phyloP scores from a whole-genome alignment of 805 yeast genomes.

The Saccharomycopsis selenospora region DNA sequence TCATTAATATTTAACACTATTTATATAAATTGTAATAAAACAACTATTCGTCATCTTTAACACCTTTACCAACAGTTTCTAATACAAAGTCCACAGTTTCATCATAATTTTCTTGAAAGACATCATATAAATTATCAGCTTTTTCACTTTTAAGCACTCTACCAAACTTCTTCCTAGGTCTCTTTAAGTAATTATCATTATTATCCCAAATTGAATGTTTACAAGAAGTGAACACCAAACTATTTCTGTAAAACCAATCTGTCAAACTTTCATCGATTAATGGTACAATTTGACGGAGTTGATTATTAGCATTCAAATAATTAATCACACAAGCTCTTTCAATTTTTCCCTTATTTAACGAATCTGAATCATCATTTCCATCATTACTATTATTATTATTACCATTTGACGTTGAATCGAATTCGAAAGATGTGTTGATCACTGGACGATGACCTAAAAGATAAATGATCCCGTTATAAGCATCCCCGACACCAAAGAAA shows the following conservation, averaged over 20 bases:
- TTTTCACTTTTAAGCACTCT: constrained; percentile 66
- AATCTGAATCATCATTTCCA: no score
- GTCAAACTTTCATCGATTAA: constrained; percentile 81
- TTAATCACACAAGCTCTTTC: constrained; percentile 18
- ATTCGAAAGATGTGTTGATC: constrained; percentile 15
- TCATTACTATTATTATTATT: no score
- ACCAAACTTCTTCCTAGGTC: constrained; percentile 88
- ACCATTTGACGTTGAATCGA: constrained; percentile 1
- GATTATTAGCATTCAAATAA: constrained; percentile 16
- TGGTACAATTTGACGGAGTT: constrained; percentile 69
- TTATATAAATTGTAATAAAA: no score
- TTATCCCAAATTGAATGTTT: constrained; percentile 79
- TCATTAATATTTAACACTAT: no score
- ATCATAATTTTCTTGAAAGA: constrained; percentile 73
- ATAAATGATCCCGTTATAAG: constrained; percentile 81
- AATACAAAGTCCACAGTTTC: constrained; percentile 80
- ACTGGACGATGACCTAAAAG: constrained; percentile 67
- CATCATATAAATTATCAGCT: constrained; percentile 65
- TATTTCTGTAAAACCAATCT: constrained; percentile 87
- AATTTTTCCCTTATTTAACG: constrained; percentile 17
- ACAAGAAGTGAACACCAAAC: constrained; percentile 70
- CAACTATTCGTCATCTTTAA: constrained; percentile 35
- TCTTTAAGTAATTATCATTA: constrained; percentile 41
- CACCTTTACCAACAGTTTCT: constrained; percentile 68
- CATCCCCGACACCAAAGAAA: constrained; percentile 84